Conservation (phyloP, 176 grass and related monocot species). For the Chrysopogon serrulatus region DNA sequence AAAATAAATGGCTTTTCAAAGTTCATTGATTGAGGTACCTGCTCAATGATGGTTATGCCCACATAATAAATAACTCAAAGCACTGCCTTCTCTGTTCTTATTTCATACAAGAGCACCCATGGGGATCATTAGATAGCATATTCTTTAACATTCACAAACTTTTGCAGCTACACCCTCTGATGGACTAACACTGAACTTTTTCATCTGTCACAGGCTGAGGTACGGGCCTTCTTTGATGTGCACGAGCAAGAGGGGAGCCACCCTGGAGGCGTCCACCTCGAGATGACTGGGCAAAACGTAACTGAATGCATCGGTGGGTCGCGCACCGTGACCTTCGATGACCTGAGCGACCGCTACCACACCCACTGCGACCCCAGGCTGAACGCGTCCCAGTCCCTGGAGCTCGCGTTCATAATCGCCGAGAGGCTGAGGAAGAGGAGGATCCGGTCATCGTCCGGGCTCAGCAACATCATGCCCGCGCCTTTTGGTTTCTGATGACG, state of each 20-base stretch:
- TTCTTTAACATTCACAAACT: not conserved
- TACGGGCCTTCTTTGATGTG: slow-evolving; percentile 88
- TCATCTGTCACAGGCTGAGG: slow-evolving; percentile 52
- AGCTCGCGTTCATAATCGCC: slow-evolving; percentile 79
- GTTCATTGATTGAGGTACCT: not conserved
- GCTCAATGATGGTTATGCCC: not conserved
- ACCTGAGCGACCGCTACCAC: slow-evolving; percentile 80
- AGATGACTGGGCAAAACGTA: slow-evolving; percentile 97
- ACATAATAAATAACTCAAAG: not conserved
- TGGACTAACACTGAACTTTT: not conserved
- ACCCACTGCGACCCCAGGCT: slow-evolving; percentile 88
- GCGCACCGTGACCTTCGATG: slow-evolving; percentile 76
- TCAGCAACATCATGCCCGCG: slow-evolving; percentile 27
- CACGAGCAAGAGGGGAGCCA: slow-evolving; percentile 92
- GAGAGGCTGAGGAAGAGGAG: slow-evolving; percentile 82
- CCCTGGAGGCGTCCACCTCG: slow-evolving; percentile 78
- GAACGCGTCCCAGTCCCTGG: slow-evolving; percentile 77
- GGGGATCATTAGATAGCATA: not conserved
- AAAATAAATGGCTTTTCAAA: not conserved
- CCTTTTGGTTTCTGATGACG: slow-evolving; percentile 52
- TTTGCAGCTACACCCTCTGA: not conserved
- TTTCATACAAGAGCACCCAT: not conserved
- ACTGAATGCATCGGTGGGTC: slow-evolving; percentile 91
- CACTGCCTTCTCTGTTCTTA: not conserved
- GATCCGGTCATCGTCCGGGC: slow-evolving; percentile 47